These are phyloP conservation scores for Pseudogymnoascus sp. DNA, from an alignment of 2,329 filamentous ascomycete genomes.

Conservation along the genomic window DNA sequence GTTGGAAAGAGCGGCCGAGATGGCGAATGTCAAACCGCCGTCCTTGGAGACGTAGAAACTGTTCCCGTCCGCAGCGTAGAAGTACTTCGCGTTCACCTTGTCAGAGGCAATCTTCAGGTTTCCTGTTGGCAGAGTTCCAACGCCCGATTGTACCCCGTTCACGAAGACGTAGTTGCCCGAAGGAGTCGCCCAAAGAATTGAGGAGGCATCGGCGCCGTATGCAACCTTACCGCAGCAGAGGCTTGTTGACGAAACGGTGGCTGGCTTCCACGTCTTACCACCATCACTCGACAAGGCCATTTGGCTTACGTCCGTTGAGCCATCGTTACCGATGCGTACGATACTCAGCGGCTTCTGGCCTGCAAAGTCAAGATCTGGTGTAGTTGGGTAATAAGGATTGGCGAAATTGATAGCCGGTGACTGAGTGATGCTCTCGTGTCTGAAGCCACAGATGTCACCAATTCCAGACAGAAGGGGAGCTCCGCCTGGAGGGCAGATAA, in stretches of 20 bases:
- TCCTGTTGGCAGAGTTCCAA: slow-evolving; percentile 3
- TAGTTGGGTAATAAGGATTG: slow-evolving; percentile 7
- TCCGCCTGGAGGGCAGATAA: slow-evolving; percentile 43
- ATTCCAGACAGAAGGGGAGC: slow-evolving; percentile 45
- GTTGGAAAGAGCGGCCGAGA: slow-evolving; percentile 33
- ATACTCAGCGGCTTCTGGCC: slow-evolving; percentile 33
- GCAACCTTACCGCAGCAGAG: slow-evolving; percentile 37
- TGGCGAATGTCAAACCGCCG: slow-evolving; percentile 39
- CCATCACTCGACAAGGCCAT: slow-evolving; percentile 44
- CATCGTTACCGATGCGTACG: slow-evolving; percentile 42
- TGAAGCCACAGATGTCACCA: slow-evolving; percentile 47
- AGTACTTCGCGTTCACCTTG: slow-evolving; percentile 44
- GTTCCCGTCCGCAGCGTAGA: slow-evolving; percentile 23
- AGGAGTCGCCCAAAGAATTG: slow-evolving; percentile 41
- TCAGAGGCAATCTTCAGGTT: slow-evolving; percentile 41
- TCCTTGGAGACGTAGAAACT: slow-evolving; percentile 45
- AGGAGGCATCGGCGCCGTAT: slow-evolving; percentile 44
- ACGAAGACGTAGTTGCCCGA: slow-evolving; percentile 33
- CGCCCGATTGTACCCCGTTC: not conserved
- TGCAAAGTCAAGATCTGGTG: slow-evolving; percentile 13
- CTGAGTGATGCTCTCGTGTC: slow-evolving; percentile 20
- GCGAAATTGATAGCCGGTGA: not conserved
- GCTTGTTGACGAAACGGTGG: slow-evolving; percentile 40
- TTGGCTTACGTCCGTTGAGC: slow-evolving; percentile 30
- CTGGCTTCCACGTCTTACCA: slow-evolving; percentile 42